Evolutionary conservation across 148 eudicot species (phyloP), one percentile per base, ranked within the genome.

Genomic region (Tetragonia tetragonoides): DNA sequence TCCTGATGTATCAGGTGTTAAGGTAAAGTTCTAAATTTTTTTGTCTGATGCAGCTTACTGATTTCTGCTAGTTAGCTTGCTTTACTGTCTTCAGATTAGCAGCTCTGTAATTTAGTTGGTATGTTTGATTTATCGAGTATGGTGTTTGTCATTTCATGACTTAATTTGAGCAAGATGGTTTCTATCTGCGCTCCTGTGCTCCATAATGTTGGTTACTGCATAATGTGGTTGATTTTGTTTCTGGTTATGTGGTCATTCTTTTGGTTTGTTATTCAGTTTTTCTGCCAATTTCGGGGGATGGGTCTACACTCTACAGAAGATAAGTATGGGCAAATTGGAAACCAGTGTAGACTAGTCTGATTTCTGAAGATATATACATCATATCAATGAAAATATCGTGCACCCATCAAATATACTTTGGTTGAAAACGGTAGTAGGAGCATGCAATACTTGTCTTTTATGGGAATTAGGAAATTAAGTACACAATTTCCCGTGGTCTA

Each of bases 1-100:
- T 38, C 99, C 99, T 57, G 99, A 96, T 82, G 92, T 96, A 65
- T 89, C 99, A 62, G 78, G 74, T 75, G 97, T 93, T 59, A 93
- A 96, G 97, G 99, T 96, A 79, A 68, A 23, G 41, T 75, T 59
- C 59, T 71, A 38, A 44, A 21, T 15, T 66, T 60, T 42, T 1
- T 44, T 41, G 20, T 51, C 34, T 46, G 74, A 62, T 76, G 70
- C 44, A 41, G 14, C 18, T 64, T 7, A 60, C 41, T 41, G 53
- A 38, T 46, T 10, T 46, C 10, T 18, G 59, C 40, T 66, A 73
- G 51, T 5, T 57, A 34, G 76, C 39, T 72, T n/a, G 16, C 12
- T 68, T 17, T 39, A 20, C 20, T 68, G 42, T 42, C 23, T 0
- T 42, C 21, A 40, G 72, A n/a, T 70, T 11, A 7, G 10, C 9